phyloP scores from a whole-genome alignment of 139 green algal species.

The Chlorokybus atmophyticus region DNA sequence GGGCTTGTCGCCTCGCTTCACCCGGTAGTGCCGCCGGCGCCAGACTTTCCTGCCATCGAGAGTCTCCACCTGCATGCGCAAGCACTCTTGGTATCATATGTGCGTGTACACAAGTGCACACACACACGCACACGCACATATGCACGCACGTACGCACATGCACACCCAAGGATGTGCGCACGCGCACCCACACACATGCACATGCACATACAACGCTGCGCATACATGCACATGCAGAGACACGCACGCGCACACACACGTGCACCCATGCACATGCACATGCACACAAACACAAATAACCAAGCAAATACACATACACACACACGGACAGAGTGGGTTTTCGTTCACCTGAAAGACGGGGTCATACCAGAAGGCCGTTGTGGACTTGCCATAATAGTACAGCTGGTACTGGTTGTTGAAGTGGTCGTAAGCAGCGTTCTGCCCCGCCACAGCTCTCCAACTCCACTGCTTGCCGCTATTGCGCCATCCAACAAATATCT shows the following conservation, averaged over 20 bases:
- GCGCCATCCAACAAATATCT: constrained; percentile 36
- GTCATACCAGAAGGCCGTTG: constrained; percentile 57
- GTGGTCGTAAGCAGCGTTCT: constrained; percentile 66
- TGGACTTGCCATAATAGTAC: constrained; percentile 69
- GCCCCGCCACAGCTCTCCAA: constrained; percentile 45
- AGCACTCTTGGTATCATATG: not conserved
- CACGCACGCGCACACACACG: not conserved
- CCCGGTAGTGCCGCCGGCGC: constrained; percentile 58
- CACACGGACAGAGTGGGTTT: too few relatives aligned
- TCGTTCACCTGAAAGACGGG: constrained; percentile 32
- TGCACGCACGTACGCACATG: too few relatives aligned
- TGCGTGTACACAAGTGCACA: not conserved
- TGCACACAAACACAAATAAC: too few relatives aligned
- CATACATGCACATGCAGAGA: constrained; percentile 1
- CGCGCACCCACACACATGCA: too few relatives aligned
- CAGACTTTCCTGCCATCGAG: constrained; percentile 46
- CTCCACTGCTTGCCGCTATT: too few relatives aligned
- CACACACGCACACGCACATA: too few relatives aligned
- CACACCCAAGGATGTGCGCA: too few relatives aligned
- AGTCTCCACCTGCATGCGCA: constrained; percentile 11
- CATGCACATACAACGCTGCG: too few relatives aligned
- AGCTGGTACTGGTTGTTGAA: constrained; percentile 76
- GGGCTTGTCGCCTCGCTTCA: not conserved
- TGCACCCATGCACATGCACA: constrained; percentile 1
- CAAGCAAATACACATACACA: too few relatives aligned